These are phyloP conservation scores for Microbotryum lychnidis-dioicae DNA, from an alignment of 1,284 basidiomycete species.

Conservation along the genomic window DNA sequence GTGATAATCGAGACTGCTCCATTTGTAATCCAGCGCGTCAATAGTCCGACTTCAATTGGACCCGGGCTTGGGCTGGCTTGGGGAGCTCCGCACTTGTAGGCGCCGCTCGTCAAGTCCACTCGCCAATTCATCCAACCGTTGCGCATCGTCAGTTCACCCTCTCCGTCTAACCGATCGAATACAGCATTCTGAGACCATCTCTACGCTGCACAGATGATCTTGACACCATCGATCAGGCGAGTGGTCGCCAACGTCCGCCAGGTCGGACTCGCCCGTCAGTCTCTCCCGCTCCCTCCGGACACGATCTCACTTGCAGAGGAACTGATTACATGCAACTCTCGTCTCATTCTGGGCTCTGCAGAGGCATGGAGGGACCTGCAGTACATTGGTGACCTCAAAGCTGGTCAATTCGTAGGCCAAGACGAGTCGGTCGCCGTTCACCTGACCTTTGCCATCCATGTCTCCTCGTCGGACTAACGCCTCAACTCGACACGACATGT, in stretches of 20 bases:
- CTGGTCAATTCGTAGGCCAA: slow-evolving; percentile 63
- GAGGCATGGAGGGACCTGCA: slow-evolving; percentile 34
- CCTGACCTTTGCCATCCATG: not conserved
- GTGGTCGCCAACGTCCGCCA: slow-evolving; percentile 65
- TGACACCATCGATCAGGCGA: slow-evolving; percentile 63
- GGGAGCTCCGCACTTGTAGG: too few relatives aligned
- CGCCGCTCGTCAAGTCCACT: too few relatives aligned
- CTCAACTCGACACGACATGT: not conserved
- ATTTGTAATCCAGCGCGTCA: too few relatives aligned
- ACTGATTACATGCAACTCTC: not conserved
- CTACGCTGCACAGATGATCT: slow-evolving; percentile 1
- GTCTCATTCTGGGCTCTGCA: slow-evolving; percentile 45
- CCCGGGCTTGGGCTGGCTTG: too few relatives aligned
- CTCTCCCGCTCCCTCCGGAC: not conserved
- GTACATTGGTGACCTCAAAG: slow-evolving; percentile 86
- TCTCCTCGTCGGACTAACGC: not conserved
- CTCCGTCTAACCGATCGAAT: too few relatives aligned
- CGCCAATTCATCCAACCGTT: too few relatives aligned
- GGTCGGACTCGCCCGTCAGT: slow-evolving; percentile 52
- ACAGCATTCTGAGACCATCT: too few relatives aligned
- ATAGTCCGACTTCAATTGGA: too few relatives aligned
- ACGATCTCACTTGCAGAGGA: too few relatives aligned
- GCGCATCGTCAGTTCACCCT: too few relatives aligned
- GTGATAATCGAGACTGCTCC: too few relatives aligned
- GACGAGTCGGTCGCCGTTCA: slow-evolving; percentile 59